Evolutionary conservation across 2,329 filamentous ascomycete species (phyloP), one percentile per base, ranked within the genome.

Genomic region (Fusarium devonianum): DNA sequence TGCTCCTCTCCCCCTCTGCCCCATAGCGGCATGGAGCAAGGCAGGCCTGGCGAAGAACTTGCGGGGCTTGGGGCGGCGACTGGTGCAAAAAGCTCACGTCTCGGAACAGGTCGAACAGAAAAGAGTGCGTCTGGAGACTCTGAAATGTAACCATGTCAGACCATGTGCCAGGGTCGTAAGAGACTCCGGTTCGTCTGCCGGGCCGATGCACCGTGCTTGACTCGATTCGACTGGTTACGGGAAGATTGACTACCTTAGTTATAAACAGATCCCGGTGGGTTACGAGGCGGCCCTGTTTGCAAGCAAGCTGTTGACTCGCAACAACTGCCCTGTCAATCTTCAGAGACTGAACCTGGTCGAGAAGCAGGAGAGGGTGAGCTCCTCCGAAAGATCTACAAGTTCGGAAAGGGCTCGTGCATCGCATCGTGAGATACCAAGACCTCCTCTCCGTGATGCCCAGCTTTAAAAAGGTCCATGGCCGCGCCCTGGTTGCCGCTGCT

Each of bases 171-270:
- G 63, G 63, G 56, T 63, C 56, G 56, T 63, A 47, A 54, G 58
- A 57, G 51, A 36, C 50, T 53, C 43, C 46, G 49, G 64, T 64
- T 55, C 48, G 59, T 50, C 52, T 62, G 48, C 49, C 61, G 62
- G 62, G 58, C 62, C 62, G 62, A 61, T 65, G 62, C 62, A 62
- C 62, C 62, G 59, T 62, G 59, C 62, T 65, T 49, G 46, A 39
- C 53, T 54, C 28, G 41, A 60, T 30, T n/a, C 18, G 25, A 18
- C 33, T 33, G 46, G 33, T 23, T 39, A n/a, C n/a, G n/a, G n/a
- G 47, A 37, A 40, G 39, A 48, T 59, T 58, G 58, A 62, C 62
- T 65, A 26, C n/a, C n/a, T n/a, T n/a, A 65, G 42, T 55, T 60
- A 60, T 60, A 60, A 65, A 49, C 49, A 44, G 45, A 45, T 60